Evolutionary conservation across 208 protist species (phyloP).

Genomic region (Acanthamoeba lenticulata): DNA sequence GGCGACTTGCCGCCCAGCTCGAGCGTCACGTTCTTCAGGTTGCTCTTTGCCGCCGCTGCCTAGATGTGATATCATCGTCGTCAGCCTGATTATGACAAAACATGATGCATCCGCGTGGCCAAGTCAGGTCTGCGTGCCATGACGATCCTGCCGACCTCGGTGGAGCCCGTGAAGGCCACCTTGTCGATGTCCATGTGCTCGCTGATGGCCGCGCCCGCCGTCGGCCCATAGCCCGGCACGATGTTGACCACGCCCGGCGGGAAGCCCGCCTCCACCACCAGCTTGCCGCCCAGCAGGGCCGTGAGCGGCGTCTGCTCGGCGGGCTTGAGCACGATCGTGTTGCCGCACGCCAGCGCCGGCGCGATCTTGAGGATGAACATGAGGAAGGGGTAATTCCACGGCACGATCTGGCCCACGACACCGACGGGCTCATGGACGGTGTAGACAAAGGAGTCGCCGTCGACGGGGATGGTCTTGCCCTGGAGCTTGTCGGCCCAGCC

Average conservation of each 20-base stretch:
- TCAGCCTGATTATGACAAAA: no score
- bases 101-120: no score
- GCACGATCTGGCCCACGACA: slow-evolving; percentile 88
- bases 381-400: slow-evolving; percentile 93
- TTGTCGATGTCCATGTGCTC: slow-evolving; percentile 88
- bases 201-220: not conserved
- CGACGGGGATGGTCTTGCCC: slow-evolving; percentile 82
- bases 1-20: slow-evolving; percentile 93
- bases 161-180: slow-evolving; percentile 92
- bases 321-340: slow-evolving; percentile 90
- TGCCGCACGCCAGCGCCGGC: slow-evolving; percentile 89
- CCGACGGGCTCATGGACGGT: slow-evolving; percentile 90
- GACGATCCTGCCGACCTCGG: slow-evolving; percentile 87
- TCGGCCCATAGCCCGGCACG: slow-evolving; percentile 89
- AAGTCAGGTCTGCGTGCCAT: no score
- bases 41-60: slow-evolving; percentile 47
- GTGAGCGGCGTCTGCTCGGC: no score
- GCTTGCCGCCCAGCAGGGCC: no score
- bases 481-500: slow-evolving; percentile 91
- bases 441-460: slow-evolving; percentile 81
- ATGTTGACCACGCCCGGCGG: slow-evolving; percentile 91
- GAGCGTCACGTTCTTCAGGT: slow-evolving; percentile 84
- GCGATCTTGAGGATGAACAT: slow-evolving; percentile 79
- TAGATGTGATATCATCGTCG: slow-evolving; percentile 86
- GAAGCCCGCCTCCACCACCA: no score